phyloP scores from a whole-genome alignment of 1,284 basidiomycete species.

The Flammula alnicola region DNA sequence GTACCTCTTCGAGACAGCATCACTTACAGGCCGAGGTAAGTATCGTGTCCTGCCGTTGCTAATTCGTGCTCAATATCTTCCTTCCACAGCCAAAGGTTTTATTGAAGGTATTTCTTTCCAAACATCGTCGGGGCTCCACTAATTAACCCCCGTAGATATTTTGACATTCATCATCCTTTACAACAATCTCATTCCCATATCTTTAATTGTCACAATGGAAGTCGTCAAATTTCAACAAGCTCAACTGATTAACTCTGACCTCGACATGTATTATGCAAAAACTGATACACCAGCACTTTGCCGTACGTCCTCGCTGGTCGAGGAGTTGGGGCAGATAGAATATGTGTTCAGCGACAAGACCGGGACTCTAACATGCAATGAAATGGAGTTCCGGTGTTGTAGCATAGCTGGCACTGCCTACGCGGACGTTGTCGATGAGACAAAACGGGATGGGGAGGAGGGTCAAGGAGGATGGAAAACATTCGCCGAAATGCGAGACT shows the following conservation, averaged over 20 bases:
- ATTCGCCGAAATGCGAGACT: constrained; percentile 71
- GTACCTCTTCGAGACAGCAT: constrained; percentile 73
- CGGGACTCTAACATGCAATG: constrained; percentile 95
- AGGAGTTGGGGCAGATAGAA: constrained; percentile 98
- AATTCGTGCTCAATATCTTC: constrained; percentile 14
- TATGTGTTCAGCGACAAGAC: constrained; percentile 99
- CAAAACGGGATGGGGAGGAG: constrained; percentile 69
- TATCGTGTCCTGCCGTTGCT: constrained; percentile 9
- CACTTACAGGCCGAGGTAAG: constrained; percentile 66
- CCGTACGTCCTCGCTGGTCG: constrained; percentile 95
- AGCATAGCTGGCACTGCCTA: constrained; percentile 90
- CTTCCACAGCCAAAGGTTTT: constrained; percentile 68
- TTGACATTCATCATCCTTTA: constrained; percentile 98
- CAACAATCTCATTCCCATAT: constrained; percentile 99
- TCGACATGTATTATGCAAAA: constrained; percentile 93
- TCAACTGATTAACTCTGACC: constrained; percentile 94
- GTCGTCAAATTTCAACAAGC: constrained; percentile 99
- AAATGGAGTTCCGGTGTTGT: constrained; percentile 97
- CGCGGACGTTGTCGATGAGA: constrained; percentile 87
- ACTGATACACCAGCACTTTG: constrained; percentile 98
- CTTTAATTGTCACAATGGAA: constrained; percentile 99
- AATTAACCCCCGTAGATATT: constrained; percentile 64
- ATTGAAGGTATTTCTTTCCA: no score
- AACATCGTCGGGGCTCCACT: no score
- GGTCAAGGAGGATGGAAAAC: constrained; percentile 76